A percentile compares a stretch with the other conserved stretches of the same genome.
phyloP scores from a whole-genome alignment of 108 stramenopile species.

The Stephanodiscus minutulus region DNA sequence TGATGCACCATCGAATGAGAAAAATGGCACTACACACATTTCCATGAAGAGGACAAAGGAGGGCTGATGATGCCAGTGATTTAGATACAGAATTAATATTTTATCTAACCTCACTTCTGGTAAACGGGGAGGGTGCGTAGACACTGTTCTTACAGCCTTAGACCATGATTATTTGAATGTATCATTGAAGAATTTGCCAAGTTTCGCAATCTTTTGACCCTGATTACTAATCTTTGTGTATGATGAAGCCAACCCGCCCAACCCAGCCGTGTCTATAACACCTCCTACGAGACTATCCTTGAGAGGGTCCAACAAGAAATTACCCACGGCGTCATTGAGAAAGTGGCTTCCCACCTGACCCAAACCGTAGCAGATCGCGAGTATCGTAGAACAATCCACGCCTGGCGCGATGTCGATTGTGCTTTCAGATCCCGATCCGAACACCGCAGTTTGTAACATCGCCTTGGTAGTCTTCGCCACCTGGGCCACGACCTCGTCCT shows the following conservation, averaged over 20 bases:
- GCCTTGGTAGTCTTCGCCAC: slow-evolving; percentile 52
- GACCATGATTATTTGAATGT: slow-evolving; percentile 16
- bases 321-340: slow-evolving; percentile 36
- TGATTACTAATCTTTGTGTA: slow-evolving; percentile 28
- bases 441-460: slow-evolving; percentile 46
- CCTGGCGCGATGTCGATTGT: slow-evolving; percentile 55
- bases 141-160: neutral
- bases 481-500: slow-evolving; percentile 43
- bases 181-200: slow-evolving; percentile 29
- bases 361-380: slow-evolving; percentile 48
- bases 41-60: neutral
- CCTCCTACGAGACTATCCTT: slow-evolving; percentile 33
- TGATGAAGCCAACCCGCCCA: slow-evolving; percentile 18
- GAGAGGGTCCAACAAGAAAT: slow-evolving; percentile 43
- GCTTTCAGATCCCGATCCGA: slow-evolving; percentile 48
- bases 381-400: slow-evolving; percentile 46
- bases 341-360: slow-evolving; percentile 47
- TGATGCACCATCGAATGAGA: neutral
- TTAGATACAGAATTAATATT: too few relatives aligned
- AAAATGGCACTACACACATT: neutral
- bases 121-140: too few relatives aligned
- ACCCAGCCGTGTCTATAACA: slow-evolving; percentile 32
- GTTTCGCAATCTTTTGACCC: slow-evolving; percentile 26
- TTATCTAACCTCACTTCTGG: too few relatives aligned
- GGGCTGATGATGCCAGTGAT: neutral